These are phyloP conservation scores for Gonapodya prolifera DNA, from an alignment of 192 early-diverging fungal genomes.

Conservation along the genomic window DNA sequence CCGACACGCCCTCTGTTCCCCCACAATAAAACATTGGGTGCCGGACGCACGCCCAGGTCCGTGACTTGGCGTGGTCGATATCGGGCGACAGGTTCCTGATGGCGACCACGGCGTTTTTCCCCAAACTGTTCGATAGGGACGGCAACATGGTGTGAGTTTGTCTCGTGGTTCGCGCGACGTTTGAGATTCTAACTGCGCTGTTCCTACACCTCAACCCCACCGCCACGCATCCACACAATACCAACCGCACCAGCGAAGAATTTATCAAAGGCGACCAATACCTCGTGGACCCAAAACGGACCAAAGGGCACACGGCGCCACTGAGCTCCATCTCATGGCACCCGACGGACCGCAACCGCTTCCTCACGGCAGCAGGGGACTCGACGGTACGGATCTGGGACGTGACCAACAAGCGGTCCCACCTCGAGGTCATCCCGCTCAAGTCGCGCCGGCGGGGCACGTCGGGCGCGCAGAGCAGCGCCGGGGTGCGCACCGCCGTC, in stretches of 20 bases:
- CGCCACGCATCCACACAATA: too few relatives aligned
- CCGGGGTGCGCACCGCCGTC: neutral
- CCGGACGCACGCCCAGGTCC: neutral
- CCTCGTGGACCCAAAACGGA: neutral
- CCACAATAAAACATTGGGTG: neutral
- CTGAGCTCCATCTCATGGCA: neutral
- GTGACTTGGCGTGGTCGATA: neutral
- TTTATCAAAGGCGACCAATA: neutral
- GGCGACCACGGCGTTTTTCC: neutral
- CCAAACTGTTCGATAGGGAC: slow-evolving; percentile 1
- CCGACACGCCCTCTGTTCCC: too few relatives aligned
- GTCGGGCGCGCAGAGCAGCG: neutral
- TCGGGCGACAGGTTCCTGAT: neutral
- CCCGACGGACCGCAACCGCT: neutral
- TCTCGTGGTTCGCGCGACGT: too few relatives aligned
- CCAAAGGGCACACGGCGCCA: neutral
- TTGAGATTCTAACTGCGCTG: too few relatives aligned
- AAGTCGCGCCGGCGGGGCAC: neutral
- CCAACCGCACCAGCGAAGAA: neutral
- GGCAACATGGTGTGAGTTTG: neutral
- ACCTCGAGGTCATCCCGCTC: neutral
- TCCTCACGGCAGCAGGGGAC: neutral
- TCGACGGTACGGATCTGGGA: slow-evolving; percentile 1
- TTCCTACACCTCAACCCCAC: too few relatives aligned
- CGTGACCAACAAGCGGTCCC: neutral